Percentiles rank a stretch among this genome's conserved stretches.
phyloP scores from a whole-genome alignment of 768 basidiomycete genomes.

The Mycena vulgaris region DNA sequence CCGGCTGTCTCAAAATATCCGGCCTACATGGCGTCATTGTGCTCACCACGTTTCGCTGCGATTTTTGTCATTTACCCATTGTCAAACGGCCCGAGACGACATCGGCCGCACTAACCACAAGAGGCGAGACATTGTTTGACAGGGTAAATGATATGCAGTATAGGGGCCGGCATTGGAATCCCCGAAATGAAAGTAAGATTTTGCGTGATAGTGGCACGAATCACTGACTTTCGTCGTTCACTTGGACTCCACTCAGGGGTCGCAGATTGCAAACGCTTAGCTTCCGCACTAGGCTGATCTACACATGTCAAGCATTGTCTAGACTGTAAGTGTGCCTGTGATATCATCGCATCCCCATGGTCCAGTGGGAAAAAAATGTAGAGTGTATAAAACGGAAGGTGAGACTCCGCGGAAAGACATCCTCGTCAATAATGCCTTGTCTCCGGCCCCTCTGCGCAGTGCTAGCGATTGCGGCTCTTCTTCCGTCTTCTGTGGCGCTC shows the following conservation, averaged over 20 bases:
- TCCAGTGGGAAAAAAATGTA: too few relatives aligned
- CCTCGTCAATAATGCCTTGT: not conserved
- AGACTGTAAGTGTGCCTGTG: constrained; percentile 6
- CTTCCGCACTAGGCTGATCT: not conserved
- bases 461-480: not conserved
- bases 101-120: not conserved
- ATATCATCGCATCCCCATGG: constrained; percentile 6
- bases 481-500: not conserved
- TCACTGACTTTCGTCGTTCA: too few relatives aligned
- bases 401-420: not conserved
- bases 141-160: too few relatives aligned
- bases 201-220: too few relatives aligned
- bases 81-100: not conserved
- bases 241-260: too few relatives aligned
- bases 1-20: not conserved
- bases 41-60: too few relatives aligned
- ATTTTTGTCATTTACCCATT: too few relatives aligned
- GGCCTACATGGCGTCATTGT: not conserved
- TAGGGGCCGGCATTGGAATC: too few relatives aligned
- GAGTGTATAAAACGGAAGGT: not conserved
- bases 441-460: not conserved
- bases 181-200: too few relatives aligned
- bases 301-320: not conserved
- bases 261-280: too few relatives aligned
- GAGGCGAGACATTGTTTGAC: too few relatives aligned